These are phyloP conservation scores for Simmondsia chinensis DNA, from an alignment of 148 eudicot genomes.

Conservation along the genomic window DNA sequence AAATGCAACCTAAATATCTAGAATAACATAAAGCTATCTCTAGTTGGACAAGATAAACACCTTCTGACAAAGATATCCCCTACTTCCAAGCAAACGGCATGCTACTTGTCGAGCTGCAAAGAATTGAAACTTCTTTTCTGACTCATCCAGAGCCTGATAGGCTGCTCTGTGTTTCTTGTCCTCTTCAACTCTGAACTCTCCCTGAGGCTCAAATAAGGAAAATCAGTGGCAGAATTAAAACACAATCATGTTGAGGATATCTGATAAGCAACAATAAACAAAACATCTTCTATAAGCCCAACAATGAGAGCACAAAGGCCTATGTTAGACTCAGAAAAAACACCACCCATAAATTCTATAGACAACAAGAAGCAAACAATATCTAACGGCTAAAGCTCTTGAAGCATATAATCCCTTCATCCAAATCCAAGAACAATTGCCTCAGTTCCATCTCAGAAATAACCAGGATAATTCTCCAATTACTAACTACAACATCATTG, in stretches of 20 bases:
- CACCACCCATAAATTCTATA: no score
- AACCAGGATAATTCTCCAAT: no score
- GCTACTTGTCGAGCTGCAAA: conserved; percentile 92
- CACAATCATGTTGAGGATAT: neutral
- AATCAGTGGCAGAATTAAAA: neutral
- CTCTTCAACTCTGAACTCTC: conserved; percentile 68
- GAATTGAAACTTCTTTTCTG: conserved; percentile 77
- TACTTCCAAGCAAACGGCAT: conserved; percentile 94
- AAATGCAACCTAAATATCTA: no score
- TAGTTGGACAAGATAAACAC: conserved; percentile 19
- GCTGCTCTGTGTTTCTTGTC: conserved; percentile 91
- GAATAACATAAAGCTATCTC: neutral
- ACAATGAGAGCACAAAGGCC: no score
- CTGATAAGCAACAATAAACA: neutral
- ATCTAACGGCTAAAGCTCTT: no score
- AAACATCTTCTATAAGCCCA: no score
- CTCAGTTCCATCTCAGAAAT: no score
- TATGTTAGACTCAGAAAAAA: no score
- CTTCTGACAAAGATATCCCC: conserved; percentile 95
- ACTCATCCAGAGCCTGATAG: conserved; percentile 45
- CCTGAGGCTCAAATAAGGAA: conserved; percentile 33
- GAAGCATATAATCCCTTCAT: no score
- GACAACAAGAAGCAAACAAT: no score
- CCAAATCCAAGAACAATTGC: no score
- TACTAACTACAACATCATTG: no score